These are phyloP conservation scores for Heliocybe sulcata DNA, from an alignment of 1,284 basidiomycete species.

Conservation along the genomic window DNA sequence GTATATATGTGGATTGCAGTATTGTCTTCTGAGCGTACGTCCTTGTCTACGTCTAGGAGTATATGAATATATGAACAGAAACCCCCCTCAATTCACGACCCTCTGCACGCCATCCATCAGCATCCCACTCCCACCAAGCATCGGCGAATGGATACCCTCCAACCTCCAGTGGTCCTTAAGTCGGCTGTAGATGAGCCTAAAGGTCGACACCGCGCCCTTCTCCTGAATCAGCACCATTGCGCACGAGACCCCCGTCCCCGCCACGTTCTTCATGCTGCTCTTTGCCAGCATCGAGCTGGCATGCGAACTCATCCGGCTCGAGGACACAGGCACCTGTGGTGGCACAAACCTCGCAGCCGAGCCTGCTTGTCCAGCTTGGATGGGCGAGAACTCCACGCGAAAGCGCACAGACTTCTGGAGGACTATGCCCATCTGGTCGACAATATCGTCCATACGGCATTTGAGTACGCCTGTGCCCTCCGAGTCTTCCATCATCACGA, in stretches of 20 bases:
- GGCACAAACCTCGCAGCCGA: constrained; percentile 1
- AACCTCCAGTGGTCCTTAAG: constrained; percentile 62
- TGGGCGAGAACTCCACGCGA: constrained; percentile 54
- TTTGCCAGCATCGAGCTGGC: background rate
- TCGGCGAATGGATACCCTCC: constrained; percentile 26
- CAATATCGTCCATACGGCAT: constrained; percentile 58
- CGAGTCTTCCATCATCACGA: constrained; percentile 42
- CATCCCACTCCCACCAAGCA: constrained; percentile 1
- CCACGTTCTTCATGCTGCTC: background rate
- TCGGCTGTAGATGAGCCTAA: constrained; percentile 66
- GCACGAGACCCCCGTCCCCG: constrained; percentile 6
- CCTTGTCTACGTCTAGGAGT: no score
- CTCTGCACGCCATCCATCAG: constrained; percentile 7
- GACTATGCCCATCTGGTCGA: constrained; percentile 32
- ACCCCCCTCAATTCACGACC: background rate
- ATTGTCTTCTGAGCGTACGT: no score
- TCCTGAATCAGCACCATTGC: constrained; percentile 67
- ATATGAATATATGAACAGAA: no score
- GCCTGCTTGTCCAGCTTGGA: constrained; percentile 11
- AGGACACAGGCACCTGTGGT: background rate
- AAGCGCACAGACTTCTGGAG: constrained; percentile 53
- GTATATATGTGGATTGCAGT: no score
- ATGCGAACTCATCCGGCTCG: background rate
- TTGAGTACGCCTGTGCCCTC: constrained; percentile 43
- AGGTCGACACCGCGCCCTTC: constrained; percentile 81